phyloP scores from a whole-genome alignment of 1,139 yeast species.

The Blastobotrys arbuscula region DNA sequence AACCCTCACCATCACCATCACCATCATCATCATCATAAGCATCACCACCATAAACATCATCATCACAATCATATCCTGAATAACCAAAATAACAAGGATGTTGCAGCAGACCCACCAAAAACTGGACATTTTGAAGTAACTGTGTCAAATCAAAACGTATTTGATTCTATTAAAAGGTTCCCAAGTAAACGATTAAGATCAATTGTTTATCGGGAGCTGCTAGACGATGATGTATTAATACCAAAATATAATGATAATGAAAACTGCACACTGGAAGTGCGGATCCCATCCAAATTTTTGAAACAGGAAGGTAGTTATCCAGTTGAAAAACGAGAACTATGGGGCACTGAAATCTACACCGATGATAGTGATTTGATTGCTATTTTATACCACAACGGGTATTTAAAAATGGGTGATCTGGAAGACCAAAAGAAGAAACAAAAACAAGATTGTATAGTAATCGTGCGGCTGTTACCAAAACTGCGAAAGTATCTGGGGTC shows the following conservation, averaged over 20 bases:
- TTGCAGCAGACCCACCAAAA: constrained; percentile 8
- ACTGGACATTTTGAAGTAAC: constrained; percentile 25
- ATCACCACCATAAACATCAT: constrained; percentile 24
- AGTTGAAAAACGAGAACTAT: constrained; percentile 51
- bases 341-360: constrained; percentile 93
- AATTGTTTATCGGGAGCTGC: constrained; percentile 51
- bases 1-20: constrained; percentile 11
- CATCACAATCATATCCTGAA: constrained; percentile 18
- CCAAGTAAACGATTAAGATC: constrained; percentile 54
- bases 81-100: neutral
- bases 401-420: constrained; percentile 33
- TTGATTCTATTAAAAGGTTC: constrained; percentile 42
- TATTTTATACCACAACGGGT: constrained; percentile 69
- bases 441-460: constrained; percentile 67
- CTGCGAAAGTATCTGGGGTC: constrained; percentile 57
- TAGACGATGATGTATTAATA: constrained; percentile 23
- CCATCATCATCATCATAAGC: constrained; percentile 16
- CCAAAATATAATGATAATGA: constrained; percentile 44
- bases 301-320: constrained; percentile 34
- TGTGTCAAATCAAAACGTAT: constrained; percentile 43
- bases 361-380: constrained; percentile 86
- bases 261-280: constrained; percentile 57
- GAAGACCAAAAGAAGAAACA: neutral
- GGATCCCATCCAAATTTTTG: constrained; percentile 45
- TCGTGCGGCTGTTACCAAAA: constrained; percentile 64